Base-by-base conservation (phyloP, 148 eudicot genomes). In the Chenopodium album region DNA sequence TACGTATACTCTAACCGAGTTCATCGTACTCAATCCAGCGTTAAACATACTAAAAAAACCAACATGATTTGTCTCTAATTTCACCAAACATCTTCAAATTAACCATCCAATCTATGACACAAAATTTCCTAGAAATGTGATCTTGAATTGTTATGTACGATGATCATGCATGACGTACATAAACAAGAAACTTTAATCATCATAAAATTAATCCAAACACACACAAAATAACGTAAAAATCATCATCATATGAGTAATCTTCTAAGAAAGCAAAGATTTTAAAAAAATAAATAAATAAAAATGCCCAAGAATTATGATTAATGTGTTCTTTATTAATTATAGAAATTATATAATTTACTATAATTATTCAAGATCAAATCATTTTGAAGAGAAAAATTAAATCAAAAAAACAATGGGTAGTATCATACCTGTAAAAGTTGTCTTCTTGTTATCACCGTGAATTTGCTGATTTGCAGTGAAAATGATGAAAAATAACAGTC, bases 371-470 rank as follows among this genome's bases (percentile, higher is more conserved):
- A 76, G 29, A 68, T 69, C 80, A 44, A 76, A 69, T 41, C 70
- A 76, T 3, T 56, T 63, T 3, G 0, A 71, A 1, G 44, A 56
- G 26, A 34, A 48, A 9, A 47, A 41, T 41, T 7, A 46, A 29
- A 62, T n/a, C 6, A 47, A 46, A 28, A 22, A 0, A 8, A 73
- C 8, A 52, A 59, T 1, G 68, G 71, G 62, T 82, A 69, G 52
- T 9, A 50, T 50, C 32, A 54, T 68, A 82, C 84, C 84, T 82
- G 75, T 26, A 41, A 69, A 28, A 82, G 7, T 56, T 52, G 9
- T 5, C 28, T 3, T n/a, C 9, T 48, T 2, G 14, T 56, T 9
- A 16, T 11, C n/a, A 13, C 12, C 37, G 22, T 63, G 52, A 41
- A 9, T 75, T 50, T 17, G 63, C 29, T 32, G 9, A 32, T 19